A percentile compares a stretch with the other conserved stretches of the same genome.
phyloP scores from a whole-genome alignment of 176 grass and related monocot genomes.

The Eragrostis curvula region DNA sequence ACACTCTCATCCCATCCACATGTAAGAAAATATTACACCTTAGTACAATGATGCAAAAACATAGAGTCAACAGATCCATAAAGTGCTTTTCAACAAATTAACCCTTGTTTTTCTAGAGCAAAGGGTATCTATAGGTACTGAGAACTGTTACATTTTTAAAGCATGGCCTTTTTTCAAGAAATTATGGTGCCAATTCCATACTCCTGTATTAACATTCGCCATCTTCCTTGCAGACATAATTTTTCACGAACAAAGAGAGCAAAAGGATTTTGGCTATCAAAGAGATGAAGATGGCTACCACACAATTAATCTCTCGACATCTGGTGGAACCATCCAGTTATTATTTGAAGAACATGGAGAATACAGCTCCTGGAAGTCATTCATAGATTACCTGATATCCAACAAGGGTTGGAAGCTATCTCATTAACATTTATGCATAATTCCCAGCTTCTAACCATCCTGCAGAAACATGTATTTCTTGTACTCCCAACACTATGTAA shows the following conservation, averaged over 20 bases:
- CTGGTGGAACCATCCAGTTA: constrained; percentile 56
- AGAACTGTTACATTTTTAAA: constrained; percentile 1
- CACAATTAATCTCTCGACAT: constrained; percentile 48
- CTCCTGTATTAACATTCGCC: constrained; percentile 9
- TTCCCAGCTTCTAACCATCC: constrained; percentile 1
- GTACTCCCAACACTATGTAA: constrained; percentile 1
- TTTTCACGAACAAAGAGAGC: constrained; percentile 46
- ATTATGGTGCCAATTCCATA: background rate
- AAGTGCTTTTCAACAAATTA: background rate
- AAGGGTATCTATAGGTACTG: background rate
- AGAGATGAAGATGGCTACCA: constrained; percentile 33
- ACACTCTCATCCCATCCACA: background rate
- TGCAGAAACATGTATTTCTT: constrained; percentile 14
- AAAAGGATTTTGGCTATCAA: constrained; percentile 40
- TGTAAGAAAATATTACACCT: background rate
- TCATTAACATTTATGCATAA: constrained; percentile 17
- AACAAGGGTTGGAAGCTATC: background rate
- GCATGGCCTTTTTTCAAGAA: constrained; percentile 4
- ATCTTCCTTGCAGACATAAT: constrained; percentile 45
- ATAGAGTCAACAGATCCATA: background rate
- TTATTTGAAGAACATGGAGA: constrained; percentile 58
- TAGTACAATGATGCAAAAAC: background rate
- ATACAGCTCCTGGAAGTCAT: constrained; percentile 57
- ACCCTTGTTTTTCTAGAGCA: background rate
- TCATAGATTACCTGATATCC: constrained; percentile 49